A percentile compares a stretch with the other conserved stretches of the same genome.
These are phyloP conservation scores for Hippophae gyantsensis DNA, from an alignment of 306 rosid genomes.

Conservation along the genomic window DNA sequence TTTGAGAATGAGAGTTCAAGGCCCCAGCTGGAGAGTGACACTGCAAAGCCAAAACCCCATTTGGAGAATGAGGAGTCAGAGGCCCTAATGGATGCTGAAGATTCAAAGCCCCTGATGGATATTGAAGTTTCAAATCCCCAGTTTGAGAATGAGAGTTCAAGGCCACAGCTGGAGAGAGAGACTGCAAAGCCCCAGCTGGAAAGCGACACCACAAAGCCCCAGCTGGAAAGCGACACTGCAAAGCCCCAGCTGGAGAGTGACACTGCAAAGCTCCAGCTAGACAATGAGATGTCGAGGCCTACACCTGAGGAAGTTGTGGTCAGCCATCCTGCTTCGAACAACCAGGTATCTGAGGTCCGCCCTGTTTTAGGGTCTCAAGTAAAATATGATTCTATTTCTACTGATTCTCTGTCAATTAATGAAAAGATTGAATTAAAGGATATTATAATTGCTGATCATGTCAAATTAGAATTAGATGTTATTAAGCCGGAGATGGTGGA, in stretches of 20 bases:
- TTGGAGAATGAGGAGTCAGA: conserved; percentile 1
- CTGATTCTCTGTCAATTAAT: conserved; percentile 98
- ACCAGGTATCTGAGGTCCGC: conserved; percentile 99
- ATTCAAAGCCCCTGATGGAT: conserved; percentile 5
- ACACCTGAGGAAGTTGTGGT: conserved; percentile 33
- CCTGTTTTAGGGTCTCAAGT: conserved; percentile 89
- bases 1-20: conserved; percentile 2
- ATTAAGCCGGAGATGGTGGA: conserved; percentile 95
- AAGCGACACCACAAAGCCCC: conserved; percentile 26
- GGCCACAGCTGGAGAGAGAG: conserved; percentile 4
- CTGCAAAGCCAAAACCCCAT: neutral
- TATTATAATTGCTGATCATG: conserved; percentile 95
- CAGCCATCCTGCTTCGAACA: conserved; percentile 47
- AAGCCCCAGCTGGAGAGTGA: conserved; percentile 39
- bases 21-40: conserved; percentile 11
- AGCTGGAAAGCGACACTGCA: conserved; percentile 34
- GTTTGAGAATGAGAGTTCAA: conserved; percentile 5
- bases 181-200: conserved; percentile 16
- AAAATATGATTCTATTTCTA: conserved; percentile 98
- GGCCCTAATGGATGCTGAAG: conserved; percentile 3
- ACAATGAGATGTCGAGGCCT: conserved; percentile 44
- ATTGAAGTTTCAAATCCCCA: neutral
- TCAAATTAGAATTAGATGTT: conserved; percentile 92
- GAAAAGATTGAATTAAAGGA: conserved; percentile 98
- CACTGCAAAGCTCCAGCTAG: conserved; percentile 38